Percentiles rank a stretch among this genome's conserved stretches.
Evolutionary conservation across 805 yeast species (phyloP).

Genomic region (Kodamaea laetipori): DNA sequence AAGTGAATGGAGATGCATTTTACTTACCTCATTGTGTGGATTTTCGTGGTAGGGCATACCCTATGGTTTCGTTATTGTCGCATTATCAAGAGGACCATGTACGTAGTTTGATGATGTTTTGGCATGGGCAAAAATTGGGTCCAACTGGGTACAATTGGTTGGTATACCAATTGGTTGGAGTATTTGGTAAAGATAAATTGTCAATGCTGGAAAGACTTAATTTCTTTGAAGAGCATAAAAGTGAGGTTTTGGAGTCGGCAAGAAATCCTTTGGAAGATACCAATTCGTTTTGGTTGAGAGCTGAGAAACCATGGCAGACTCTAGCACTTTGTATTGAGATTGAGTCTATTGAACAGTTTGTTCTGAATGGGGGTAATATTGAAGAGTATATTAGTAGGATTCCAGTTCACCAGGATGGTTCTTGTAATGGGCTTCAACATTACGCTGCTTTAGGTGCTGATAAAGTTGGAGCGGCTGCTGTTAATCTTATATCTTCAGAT

Average conservation of each 20-base stretch:
- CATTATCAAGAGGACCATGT: constrained; percentile 40
- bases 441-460: constrained; percentile 47
- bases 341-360: constrained; percentile 18
- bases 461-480: constrained; percentile 39
- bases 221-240: constrained; percentile 28
- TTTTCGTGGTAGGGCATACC: constrained; percentile 46
- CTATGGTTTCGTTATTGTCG: constrained; percentile 36
- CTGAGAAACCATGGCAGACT: constrained; percentile 44
- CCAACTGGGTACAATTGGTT: constrained; percentile 39
- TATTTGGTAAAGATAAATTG: constrained; percentile 33
- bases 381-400: constrained; percentile 29
- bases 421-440: constrained; percentile 50
- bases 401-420: constrained; percentile 47
- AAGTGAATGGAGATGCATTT: constrained; percentile 35
- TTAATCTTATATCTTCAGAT: constrained; percentile 32
- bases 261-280: constrained; percentile 23
- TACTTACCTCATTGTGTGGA: constrained; percentile 42
- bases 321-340: constrained; percentile 40
- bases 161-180: constrained; percentile 40
- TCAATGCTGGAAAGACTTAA: constrained; percentile 25
- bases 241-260: constrained; percentile 30
- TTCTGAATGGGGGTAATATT: constrained; percentile 20
- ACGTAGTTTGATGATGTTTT: constrained; percentile 38
- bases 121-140: constrained; percentile 40
- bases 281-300: constrained; percentile 37